phyloP scores from a whole-genome alignment of 176 grass and related monocot genomes.

The Lolium perenne region DNA sequence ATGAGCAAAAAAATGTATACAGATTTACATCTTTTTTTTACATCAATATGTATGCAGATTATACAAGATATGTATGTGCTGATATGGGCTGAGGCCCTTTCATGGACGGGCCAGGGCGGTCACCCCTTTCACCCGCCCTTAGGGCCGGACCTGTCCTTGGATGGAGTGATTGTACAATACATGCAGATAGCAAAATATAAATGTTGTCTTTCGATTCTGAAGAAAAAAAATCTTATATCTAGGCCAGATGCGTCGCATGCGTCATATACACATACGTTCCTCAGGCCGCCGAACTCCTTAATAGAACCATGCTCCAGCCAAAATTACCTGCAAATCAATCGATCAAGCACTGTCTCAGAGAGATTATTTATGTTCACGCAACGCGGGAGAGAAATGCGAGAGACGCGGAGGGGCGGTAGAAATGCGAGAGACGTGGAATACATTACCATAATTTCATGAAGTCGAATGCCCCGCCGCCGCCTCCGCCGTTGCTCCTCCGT shows the following conservation, averaged over 20 bases:
- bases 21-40: too few relatives aligned
- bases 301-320: neutral
- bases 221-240: constrained; percentile 20
- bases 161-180: neutral
- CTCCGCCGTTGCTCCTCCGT: neutral
- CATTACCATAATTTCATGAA: constrained; percentile 18
- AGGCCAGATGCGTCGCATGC: neutral
- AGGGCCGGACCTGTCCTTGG: neutral
- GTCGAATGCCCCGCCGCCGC: neutral
- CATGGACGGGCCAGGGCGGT: neutral
- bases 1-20: too few relatives aligned
- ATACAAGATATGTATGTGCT: neutral
- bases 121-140: neutral
- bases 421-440: neutral
- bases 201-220: neutral
- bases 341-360: neutral
- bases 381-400: neutral
- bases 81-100: neutral
- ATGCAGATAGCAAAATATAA: neutral
- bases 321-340: neutral
- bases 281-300: neutral
- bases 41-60: too few relatives aligned
- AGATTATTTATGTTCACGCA: too few relatives aligned
- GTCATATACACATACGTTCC: neutral
- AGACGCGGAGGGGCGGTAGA: neutral